Conservation (phyloP, 1,284 basidiomycete species). For the Apiotrichum brassicae region DNA sequence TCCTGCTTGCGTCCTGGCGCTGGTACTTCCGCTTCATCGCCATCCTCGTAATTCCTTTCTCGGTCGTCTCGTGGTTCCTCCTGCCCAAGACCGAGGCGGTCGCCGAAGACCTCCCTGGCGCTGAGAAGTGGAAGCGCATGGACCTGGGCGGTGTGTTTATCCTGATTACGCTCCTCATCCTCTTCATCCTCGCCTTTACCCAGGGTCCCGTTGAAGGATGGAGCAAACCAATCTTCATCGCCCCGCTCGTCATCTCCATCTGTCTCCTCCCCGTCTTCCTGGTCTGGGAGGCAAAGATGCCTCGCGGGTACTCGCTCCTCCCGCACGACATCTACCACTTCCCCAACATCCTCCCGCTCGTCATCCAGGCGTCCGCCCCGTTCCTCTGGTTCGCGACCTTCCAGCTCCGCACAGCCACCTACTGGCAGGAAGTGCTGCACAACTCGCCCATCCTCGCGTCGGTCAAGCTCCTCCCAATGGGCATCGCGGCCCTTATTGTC, state of each 20-base stretch:
- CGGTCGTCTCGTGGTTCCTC: constrained; percentile 32
- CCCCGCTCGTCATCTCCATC: constrained; percentile 32
- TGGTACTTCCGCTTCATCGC: constrained; percentile 45
- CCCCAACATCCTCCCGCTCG: constrained; percentile 43
- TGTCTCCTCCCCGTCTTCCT: constrained; percentile 18
- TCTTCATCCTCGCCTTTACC: constrained; percentile 45
- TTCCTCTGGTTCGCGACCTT: constrained; percentile 32
- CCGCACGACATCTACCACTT: constrained; percentile 40
- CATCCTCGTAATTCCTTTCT: constrained; percentile 35
- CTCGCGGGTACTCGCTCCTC: constrained; percentile 38
- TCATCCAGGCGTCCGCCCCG: constrained; percentile 33
- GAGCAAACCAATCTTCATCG: constrained; percentile 40
- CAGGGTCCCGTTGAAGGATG: constrained; percentile 37
- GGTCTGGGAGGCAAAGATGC: constrained; percentile 31
- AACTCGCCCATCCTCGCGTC: constrained; percentile 40
- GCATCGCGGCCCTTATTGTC: constrained; percentile 38
- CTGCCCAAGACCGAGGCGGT: constrained; percentile 40
- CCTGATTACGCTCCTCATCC: constrained; percentile 32
- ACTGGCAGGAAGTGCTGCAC: constrained; percentile 36
- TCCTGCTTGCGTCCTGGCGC: constrained; percentile 38
- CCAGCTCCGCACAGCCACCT: constrained; percentile 43
- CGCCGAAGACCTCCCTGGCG: constrained; percentile 30
- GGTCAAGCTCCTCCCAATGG: constrained; percentile 42
- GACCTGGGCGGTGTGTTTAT: constrained; percentile 39
- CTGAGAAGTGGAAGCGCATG: constrained; percentile 43